phyloP scores from a whole-genome alignment of 176 grass and related monocot genomes.

The Rhynchospora pubera region DNA sequence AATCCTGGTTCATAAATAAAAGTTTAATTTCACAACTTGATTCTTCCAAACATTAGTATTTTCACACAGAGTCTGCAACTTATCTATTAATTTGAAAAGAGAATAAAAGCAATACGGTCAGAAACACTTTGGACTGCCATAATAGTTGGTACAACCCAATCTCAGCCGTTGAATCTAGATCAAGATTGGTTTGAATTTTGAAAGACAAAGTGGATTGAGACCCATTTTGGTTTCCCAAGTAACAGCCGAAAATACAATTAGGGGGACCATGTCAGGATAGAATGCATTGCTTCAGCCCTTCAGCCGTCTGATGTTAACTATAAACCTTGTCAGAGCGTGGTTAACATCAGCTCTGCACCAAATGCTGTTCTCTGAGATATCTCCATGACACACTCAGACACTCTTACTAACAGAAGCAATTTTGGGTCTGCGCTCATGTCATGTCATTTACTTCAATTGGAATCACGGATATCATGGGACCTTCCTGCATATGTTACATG shows the following conservation, averaged over 20 bases:
- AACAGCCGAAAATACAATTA: neutral
- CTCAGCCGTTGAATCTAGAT: too few relatives aligned
- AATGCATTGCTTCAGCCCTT: neutral
- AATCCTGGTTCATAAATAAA: too few relatives aligned
- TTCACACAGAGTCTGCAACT: too few relatives aligned
- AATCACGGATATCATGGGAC: neutral
- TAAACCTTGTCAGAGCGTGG: neutral
- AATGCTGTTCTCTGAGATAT: neutral
- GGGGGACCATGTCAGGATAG: neutral
- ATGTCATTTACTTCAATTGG: neutral
- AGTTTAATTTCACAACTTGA: too few relatives aligned
- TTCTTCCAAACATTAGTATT: too few relatives aligned
- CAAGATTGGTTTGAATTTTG: neutral
- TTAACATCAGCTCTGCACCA: neutral
- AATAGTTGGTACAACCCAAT: too few relatives aligned
- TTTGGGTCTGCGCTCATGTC: neutral
- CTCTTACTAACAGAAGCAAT: neutral
- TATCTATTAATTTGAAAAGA: too few relatives aligned
- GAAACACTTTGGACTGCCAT: too few relatives aligned
- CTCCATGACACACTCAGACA: neutral
- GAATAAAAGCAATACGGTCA: too few relatives aligned
- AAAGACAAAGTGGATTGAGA: neutral
- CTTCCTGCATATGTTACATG: neutral
- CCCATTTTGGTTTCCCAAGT: neutral
- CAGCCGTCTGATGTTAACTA: neutral